phyloP scores from a whole-genome alignment of 2,329 filamentous ascomycete genomes.

The Eutypa lata region DNA sequence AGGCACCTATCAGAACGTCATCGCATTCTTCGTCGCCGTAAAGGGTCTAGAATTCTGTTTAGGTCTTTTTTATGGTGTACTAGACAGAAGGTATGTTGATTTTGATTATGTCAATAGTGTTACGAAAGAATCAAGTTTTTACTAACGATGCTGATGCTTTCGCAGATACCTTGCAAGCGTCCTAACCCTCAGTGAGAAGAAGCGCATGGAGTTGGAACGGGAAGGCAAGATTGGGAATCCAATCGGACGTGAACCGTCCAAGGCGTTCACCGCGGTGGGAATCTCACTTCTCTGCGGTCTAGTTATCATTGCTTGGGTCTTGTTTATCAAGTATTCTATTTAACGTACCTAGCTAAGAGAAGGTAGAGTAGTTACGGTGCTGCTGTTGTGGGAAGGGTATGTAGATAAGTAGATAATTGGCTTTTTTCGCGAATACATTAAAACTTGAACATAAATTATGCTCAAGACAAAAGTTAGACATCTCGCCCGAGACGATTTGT shows the following conservation, averaged over 20 bases:
- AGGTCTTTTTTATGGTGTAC: slow-evolving; percentile 19
- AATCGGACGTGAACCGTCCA: slow-evolving; percentile 11
- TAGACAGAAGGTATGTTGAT: not conserved
- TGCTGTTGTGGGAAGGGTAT: too few relatives aligned
- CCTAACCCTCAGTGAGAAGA: slow-evolving; percentile 15
- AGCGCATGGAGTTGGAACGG: slow-evolving; percentile 12
- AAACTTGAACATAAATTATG: too few relatives aligned
- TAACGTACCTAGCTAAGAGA: too few relatives aligned
- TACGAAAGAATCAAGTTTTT: not conserved
- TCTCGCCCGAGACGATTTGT: too few relatives aligned
- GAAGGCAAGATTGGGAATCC: slow-evolving; percentile 10
- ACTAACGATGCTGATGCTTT: not conserved
- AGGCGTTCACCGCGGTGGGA: slow-evolving; percentile 4
- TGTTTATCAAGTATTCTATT: slow-evolving; percentile 14
- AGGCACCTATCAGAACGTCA: slow-evolving; percentile 21
- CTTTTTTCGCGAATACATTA: too few relatives aligned
- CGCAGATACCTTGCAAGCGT: slow-evolving; percentile 13
- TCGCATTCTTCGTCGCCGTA: slow-evolving; percentile 21
- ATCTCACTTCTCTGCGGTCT: slow-evolving; percentile 5
- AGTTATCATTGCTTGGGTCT: slow-evolving; percentile 19
- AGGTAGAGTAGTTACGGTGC: too few relatives aligned
- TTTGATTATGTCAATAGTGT: not conserved
- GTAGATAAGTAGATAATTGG: too few relatives aligned
- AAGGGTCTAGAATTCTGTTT: slow-evolving; percentile 26
- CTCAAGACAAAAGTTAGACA: too few relatives aligned